Base-by-base conservation (phyloP, 495 filamentous ascomycete genomes). In the Lentithecium fluviatile region DNA sequence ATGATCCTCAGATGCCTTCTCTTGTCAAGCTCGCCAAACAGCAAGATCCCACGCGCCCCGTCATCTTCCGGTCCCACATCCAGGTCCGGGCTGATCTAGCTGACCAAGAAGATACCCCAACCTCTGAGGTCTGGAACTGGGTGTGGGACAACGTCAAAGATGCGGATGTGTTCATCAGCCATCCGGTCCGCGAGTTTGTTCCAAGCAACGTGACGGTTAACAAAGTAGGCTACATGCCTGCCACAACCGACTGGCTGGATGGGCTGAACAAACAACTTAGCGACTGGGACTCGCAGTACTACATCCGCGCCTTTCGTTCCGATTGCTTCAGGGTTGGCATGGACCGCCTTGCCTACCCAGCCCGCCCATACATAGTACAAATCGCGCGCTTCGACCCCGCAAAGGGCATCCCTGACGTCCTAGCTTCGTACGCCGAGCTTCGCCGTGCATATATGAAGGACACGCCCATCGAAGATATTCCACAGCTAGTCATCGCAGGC, bases 181-280 rank as follows among this genome's bases (percentile, higher is more conserved):
- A 96, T 58, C 91, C 91, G 0, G 89, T 95, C 36, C 82, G 81
- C 25, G 74, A 75, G 29, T 95, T 96, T 61, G 88, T 96, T 34
- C 91, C 91, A 0, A 66, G 76, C 8, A 81, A 77, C 59, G 85
- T 96, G 13, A 83, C 86, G 7, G 70, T 71, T 1, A 74, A 86
- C 34, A 87, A 81, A 63, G 87, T 95, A 1, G 84, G 83, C 6
- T 91, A 91, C 69, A 80, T 93, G 76, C 90, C 89, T 8, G 90
- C 91, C 13, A 86, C 89, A 1, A 95, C 91, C 0, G 90, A 95
- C 68, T 95, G 90, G 89, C 78, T 95, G 29, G 91, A 96, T 73
- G 91, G 91, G 4, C 70, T 95, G 60, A 96, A 95, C 75, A 96
- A 96, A 71, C 66, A 77, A 34, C 79, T 96, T 68, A 81, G 80